Conservation (phyloP, 2,329 filamentous ascomycete genomes). For the Neopestalotiopsis sp. region DNA sequence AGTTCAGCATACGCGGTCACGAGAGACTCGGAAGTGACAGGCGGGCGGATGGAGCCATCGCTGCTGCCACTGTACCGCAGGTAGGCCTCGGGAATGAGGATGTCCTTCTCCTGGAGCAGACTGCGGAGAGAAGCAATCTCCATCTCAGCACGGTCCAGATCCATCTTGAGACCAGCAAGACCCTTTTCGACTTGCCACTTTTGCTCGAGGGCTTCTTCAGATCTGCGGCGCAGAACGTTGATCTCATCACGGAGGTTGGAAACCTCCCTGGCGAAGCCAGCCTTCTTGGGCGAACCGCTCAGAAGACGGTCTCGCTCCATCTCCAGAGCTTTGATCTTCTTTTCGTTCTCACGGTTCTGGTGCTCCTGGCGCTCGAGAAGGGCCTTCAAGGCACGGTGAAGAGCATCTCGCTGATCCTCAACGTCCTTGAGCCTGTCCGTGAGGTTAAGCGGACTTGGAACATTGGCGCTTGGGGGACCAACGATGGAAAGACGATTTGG, state of each 20-base stretch:
- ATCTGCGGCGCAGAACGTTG: constrained; percentile 80
- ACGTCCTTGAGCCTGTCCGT: constrained; percentile 88
- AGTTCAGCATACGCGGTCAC: constrained; percentile 77
- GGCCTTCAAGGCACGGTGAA: constrained; percentile 85
- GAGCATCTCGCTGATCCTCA: constrained; percentile 89
- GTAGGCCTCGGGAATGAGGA: constrained; percentile 69
- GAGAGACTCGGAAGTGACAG: constrained; percentile 73
- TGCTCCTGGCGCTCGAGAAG: constrained; percentile 85
- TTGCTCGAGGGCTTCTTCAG: constrained; percentile 91
- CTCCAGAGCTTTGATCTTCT: constrained; percentile 79
- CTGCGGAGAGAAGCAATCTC: constrained; percentile 85
- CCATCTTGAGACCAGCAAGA: constrained; percentile 88
- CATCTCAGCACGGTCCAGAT: constrained; percentile 91
- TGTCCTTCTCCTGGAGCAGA: constrained; percentile 83
- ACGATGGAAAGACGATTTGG: neutral
- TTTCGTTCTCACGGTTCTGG: constrained; percentile 83
- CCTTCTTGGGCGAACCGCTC: constrained; percentile 71
- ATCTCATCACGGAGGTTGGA: constrained; percentile 82
- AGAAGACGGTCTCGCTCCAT: constrained; percentile 78
- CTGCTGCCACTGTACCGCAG: constrained; percentile 48
- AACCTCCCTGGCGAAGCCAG: constrained; percentile 86
- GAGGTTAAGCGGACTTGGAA: constrained; percentile 39
- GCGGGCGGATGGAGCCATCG: constrained; percentile 45
- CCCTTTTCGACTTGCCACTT: constrained; percentile 97
- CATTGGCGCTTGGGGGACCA: neutral